phyloP scores from a whole-genome alignment of 352 stramenopile species.

The Globisporangium polare region DNA sequence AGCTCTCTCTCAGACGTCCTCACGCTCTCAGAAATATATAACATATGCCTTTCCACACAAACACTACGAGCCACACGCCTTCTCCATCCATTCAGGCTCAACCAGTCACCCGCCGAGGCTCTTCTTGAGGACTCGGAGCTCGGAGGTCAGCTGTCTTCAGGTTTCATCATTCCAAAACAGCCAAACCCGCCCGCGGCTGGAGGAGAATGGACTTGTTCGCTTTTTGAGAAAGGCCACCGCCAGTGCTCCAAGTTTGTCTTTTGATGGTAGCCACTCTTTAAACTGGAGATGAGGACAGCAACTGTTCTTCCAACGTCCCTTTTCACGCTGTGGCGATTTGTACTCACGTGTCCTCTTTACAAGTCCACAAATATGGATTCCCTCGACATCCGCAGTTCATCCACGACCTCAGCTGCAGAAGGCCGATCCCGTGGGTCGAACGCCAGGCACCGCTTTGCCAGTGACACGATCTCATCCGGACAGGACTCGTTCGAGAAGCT shows the following conservation, averaged over 20 bases:
- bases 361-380: not conserved
- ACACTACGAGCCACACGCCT: not conserved
- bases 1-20: not conserved
- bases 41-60: conserved; percentile 4
- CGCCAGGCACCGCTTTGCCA: not conserved
- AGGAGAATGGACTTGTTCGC: too few relatives aligned
- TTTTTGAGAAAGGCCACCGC: too few relatives aligned
- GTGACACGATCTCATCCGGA: not conserved
- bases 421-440: not conserved
- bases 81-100: not conserved
- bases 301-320: too few relatives aligned
- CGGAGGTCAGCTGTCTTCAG: not conserved
- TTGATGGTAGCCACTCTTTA: too few relatives aligned
- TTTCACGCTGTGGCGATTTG: not conserved
- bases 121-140: not conserved
- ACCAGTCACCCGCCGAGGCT: not conserved
- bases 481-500: conserved; percentile 17
- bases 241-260: too few relatives aligned
- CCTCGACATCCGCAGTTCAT: not conserved
- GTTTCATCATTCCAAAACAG: too few relatives aligned
- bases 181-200: too few relatives aligned
- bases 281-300: too few relatives aligned
- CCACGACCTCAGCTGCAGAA: not conserved
- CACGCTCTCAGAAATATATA: conserved; percentile 6
- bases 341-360: not conserved